Base-by-base conservation (phyloP, 2,329 filamentous ascomycete genomes). In the Tolypocladium guangdongense region DNA sequence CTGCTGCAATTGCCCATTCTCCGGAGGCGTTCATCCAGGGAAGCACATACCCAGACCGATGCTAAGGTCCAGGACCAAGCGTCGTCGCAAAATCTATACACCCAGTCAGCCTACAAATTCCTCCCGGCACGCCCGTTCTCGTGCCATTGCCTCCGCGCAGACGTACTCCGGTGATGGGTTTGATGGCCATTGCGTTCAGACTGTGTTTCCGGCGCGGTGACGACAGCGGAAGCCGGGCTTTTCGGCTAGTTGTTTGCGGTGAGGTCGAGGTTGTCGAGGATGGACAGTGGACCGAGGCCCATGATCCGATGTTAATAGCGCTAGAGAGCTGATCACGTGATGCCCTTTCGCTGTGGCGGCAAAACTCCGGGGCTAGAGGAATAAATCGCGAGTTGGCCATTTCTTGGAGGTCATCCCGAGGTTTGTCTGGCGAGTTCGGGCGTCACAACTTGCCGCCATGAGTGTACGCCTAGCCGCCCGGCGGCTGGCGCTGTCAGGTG, bases 391-490 rank as follows among this genome's bases (percentile, higher is more conserved):
- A n/a, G n/a, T n/a, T n/a, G n/a, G 43, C 8, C 18, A n/a, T 32
- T 46, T 8, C 35, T 11, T 12, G 49, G 37, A 51, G 24, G 37
- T 24, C n/a, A 24, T 35, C 11, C 27, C 7, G 49, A 51, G 27
- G 20, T 32, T 33, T 32, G 36, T 20, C 39, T 54, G 11, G 33
- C 47, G 46, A 5, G 35, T 41, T 14, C 4, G 12, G 45, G 35
- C 37, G 46, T 30, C 8, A 30, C 52, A 35, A 47, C 20, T 43
- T 47, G 57, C 58, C 49, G 64, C 59, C 65, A 90, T 89, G 86
- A 87, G 76, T 71, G 69, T 86, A 62, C 78, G 79, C 68, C 71
- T 83, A 64, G 82, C 84, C 60, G 75, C 82, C 62, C 73, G 81
- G 73, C 80, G 79, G 72, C 71, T 86, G 61, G 74, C 78, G 53